Conservation (phyloP, 2,329 filamentous ascomycete species). For the Emergomyces pasteurianus region DNA sequence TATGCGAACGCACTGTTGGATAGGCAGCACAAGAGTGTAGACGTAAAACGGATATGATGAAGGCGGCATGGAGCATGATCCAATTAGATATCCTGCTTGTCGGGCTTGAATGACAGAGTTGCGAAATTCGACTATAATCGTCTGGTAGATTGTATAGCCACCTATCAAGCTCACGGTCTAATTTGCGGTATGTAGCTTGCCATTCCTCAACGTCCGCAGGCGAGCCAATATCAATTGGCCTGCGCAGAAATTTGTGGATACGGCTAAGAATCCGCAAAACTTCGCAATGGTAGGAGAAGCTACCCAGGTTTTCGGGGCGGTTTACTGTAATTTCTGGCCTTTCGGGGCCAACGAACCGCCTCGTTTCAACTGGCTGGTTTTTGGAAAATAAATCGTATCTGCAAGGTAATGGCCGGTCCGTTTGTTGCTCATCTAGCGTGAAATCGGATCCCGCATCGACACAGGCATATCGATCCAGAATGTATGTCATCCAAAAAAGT, state of each 20-base stretch:
- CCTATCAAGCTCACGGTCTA: constrained; percentile 30
- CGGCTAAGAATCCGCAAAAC: constrained; percentile 34
- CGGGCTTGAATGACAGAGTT: constrained; percentile 27
- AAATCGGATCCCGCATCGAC: constrained; percentile 35
- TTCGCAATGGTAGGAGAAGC: constrained; percentile 37
- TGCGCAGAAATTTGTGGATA: constrained; percentile 34
- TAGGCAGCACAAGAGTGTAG: constrained; percentile 37
- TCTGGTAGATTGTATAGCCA: constrained; percentile 35
- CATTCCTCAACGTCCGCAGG: constrained; percentile 29
- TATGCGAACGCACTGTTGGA: constrained; percentile 28
- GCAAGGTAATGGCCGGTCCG: constrained; percentile 32
- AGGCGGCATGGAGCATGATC: constrained; percentile 30
- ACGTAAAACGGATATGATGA: constrained; percentile 34
- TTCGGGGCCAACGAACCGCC: constrained; percentile 17
- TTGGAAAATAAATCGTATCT: constrained; percentile 37
- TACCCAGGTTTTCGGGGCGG: constrained; percentile 34
- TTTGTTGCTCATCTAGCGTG: constrained; percentile 29
- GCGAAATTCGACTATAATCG: constrained; percentile 37
- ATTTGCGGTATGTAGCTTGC: constrained; percentile 31
- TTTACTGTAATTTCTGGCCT: constrained; percentile 19
- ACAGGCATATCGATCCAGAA: constrained; percentile 35
- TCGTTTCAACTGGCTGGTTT: constrained; percentile 34
- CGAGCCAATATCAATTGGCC: constrained; percentile 30
- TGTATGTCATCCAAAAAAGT: constrained; percentile 37
- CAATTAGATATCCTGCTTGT: constrained; percentile 5